Evolutionary conservation across 192 early-diverging fungal genomes (phyloP), one percentile per base, ranked within the genome.

Genomic region (Rhizoclosmatium globosum): DNA sequence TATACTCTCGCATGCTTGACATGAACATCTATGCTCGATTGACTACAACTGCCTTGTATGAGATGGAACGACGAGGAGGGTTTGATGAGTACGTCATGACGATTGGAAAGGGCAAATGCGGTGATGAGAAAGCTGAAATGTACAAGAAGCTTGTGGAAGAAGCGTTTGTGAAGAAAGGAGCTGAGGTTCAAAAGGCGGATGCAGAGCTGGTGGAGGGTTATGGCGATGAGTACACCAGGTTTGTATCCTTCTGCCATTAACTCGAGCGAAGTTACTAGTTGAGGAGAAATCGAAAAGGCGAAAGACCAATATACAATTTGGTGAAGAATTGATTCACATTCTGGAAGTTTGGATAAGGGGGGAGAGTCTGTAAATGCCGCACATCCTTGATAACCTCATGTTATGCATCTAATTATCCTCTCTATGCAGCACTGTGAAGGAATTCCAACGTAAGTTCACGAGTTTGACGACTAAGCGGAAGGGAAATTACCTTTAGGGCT

Each of bases 81-180:
- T 82, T 89, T 50, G 88, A 89, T 74, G 86, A 88, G 65, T 89
- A 89, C 64, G 3, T 89, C 57, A 6, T 86, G 46, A 61, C 62
- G 41, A 53, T 78, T 48, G 74, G 77, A 17, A 67, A 60, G 19
- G 31, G 45, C 4, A 47, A 47, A 2, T 75, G 71, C 42, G 73
- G 58, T 43, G 62, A 77, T 47, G 72, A 76, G 13, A 59, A 82
- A 4, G 75, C 77, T n/a, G 9, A 62, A 4, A 67, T 78, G 65
- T 79, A 81, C 68, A 62, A 64, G 62, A 56, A 47, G 80, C 23
- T 76, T 47, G 57, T 81, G 44, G 66, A 71, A 41, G 68, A 76
- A 50, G 80, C 73, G 21, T 81, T 71, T 56, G 41, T 11, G 68
- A 71, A 81, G 48, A 45, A 76, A 38, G 75, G 75, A 31, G 58